A percentile compares a stretch with the other conserved stretches of the same genome.
Conservation (phyloP, 108 stramenopile species). For the Nitzschia palea region DNA sequence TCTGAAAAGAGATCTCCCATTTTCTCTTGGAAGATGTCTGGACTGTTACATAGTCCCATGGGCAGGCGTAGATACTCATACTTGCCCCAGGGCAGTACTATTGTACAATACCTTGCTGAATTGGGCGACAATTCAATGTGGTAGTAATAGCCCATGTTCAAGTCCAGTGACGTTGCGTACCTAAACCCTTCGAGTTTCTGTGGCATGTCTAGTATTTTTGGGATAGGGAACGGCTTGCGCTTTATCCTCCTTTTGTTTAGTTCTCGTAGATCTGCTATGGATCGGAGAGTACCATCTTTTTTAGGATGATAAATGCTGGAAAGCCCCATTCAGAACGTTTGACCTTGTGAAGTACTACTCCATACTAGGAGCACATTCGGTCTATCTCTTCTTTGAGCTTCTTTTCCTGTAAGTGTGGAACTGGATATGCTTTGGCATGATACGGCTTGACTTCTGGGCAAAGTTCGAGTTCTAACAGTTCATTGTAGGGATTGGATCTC, state of each 20-base stretch:
- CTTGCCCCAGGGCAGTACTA: constrained; percentile 31
- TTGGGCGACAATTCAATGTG: constrained; percentile 26
- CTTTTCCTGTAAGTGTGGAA: too few species aligned
- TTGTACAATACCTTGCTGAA: constrained; percentile 16
- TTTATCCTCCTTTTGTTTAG: constrained; percentile 38
- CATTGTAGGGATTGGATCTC: too few species aligned
- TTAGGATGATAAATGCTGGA: constrained; percentile 41
- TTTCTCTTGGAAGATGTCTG: constrained; percentile 37
- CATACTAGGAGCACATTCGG: too few species aligned
- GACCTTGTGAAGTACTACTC: too few species aligned
- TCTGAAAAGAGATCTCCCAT: constrained; percentile 33
- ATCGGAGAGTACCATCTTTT: constrained; percentile 15
- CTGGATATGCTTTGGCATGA: too few species aligned
- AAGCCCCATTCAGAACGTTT: constrained; percentile 22
- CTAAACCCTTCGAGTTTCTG: constrained; percentile 13
- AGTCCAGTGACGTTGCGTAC: constrained; percentile 35
- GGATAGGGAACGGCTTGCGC: constrained; percentile 28
- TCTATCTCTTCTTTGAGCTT: too few species aligned
- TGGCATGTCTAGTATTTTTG: constrained; percentile 41
- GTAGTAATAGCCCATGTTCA: constrained; percentile 38
- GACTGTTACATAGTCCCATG: constrained; percentile 16
- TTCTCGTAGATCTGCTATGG: constrained; percentile 35
- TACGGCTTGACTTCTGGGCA: too few species aligned
- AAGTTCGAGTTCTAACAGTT: too few species aligned
- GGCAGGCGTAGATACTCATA: constrained; percentile 26